These are phyloP conservation scores for Symbiodinium pilosum DNA, from an alignment of 73 alveolate genomes.

Conservation along the genomic window DNA sequence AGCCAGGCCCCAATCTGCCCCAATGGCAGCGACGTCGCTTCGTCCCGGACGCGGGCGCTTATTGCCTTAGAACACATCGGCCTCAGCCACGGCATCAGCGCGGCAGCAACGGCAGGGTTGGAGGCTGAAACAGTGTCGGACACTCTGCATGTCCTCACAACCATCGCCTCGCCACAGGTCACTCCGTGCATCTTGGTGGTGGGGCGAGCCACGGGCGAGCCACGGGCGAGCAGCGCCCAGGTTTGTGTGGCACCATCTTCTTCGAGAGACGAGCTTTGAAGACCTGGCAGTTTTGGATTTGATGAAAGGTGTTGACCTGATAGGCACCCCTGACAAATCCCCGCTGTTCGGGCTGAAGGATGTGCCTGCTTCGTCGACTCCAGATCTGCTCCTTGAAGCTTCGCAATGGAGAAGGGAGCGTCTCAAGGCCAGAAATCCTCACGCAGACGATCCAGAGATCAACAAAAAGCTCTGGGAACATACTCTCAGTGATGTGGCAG, in stretches of 20 bases:
- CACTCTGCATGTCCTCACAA: too few species aligned
- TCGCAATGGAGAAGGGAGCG: background rate
- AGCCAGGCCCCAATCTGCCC: too few species aligned
- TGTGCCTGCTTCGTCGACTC: background rate
- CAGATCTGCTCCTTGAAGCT: background rate
- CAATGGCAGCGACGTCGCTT: too few species aligned
- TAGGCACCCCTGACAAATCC: background rate
- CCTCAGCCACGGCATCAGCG: too few species aligned
- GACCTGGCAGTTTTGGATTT: background rate
- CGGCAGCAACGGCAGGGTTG: too few species aligned
- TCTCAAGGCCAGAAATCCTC: background rate
- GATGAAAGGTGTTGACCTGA: conserved; percentile 2
- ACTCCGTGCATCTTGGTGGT: too few species aligned
- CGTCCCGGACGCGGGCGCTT: too few species aligned
- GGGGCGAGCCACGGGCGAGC: too few species aligned
- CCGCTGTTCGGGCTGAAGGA: background rate
- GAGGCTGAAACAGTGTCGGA: too few species aligned
- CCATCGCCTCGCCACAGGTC: too few species aligned
- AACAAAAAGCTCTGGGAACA: background rate
- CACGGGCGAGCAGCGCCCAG: too few species aligned
- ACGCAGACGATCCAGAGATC: background rate
- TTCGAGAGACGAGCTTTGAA: background rate
- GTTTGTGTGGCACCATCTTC: background rate
- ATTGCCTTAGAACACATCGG: too few species aligned
- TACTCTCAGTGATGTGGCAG: background rate